phyloP scores from a whole-genome alignment of 2,329 filamentous ascomycete species.

The Penicillium nordicum region DNA sequence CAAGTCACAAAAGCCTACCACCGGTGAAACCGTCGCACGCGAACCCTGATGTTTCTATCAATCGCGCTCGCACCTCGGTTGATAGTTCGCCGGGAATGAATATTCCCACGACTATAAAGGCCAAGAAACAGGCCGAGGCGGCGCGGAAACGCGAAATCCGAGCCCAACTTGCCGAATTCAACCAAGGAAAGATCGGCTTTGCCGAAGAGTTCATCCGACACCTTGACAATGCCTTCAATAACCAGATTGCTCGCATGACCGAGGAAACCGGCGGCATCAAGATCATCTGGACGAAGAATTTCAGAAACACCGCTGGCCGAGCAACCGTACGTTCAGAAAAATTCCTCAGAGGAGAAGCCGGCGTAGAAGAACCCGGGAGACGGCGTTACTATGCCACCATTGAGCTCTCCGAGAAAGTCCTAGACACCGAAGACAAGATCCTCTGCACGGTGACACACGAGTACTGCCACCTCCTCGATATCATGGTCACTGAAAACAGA shows the following conservation, averaged over 20 bases:
- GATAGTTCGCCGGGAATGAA: conserved; percentile 11
- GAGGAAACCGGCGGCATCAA: conserved; percentile 55
- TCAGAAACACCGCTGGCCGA: conserved; percentile 61
- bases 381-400: conserved; percentile 67
- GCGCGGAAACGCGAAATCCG: conserved; percentile 35
- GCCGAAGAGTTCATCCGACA: conserved; percentile 55
- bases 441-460: conserved; percentile 94
- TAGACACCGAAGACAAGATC: conserved; percentile 71
- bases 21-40: not conserved
- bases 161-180: conserved; percentile 44
- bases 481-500: conserved; percentile 73
- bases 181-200: conserved; percentile 51
- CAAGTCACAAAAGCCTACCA: not conserved
- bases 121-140: conserved; percentile 38
- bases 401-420: conserved; percentile 84
- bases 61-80: not conserved
- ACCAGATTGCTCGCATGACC: conserved; percentile 49
- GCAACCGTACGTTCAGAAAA: conserved; percentile 52
- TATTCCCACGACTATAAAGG: conserved; percentile 35
- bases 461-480: conserved; percentile 90
- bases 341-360: conserved; percentile 1
- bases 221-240: conserved; percentile 53
- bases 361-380: not conserved
- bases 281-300: conserved; percentile 60
- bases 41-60: not conserved